These are phyloP conservation scores for Salix arbutifolia DNA, from an alignment of 345 rosid species.

Conservation along the genomic window DNA sequence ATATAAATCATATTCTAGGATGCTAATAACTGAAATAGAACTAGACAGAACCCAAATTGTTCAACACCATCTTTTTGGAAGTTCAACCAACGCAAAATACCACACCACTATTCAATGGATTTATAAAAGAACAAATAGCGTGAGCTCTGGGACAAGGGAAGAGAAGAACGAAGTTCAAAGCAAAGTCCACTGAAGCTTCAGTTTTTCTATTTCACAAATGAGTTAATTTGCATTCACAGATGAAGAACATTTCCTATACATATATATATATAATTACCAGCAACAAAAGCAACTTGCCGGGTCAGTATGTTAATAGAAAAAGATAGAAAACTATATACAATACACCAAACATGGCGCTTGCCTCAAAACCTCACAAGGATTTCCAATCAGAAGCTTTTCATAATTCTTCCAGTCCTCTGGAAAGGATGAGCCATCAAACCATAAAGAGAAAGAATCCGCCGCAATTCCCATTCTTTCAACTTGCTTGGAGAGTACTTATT, in stretches of 20 bases:
- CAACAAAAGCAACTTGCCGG: constrained; percentile 3
- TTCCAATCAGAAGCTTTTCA: neutral
- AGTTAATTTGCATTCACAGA: constrained; percentile 10
- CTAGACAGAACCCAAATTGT: no score
- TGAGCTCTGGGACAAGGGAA: no score
- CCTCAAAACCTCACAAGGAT: neutral
- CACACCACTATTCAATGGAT: neutral
- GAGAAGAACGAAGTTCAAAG: neutral
- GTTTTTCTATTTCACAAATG: constrained; percentile 14
- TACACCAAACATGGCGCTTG: neutral
- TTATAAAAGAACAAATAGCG: neutral
- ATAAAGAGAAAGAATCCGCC: neutral
- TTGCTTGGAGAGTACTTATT: neutral
- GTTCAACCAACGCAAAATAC: neutral
- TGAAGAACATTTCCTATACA: neutral
- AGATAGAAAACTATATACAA: neutral
- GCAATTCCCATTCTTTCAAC: neutral
- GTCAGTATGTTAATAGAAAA: neutral
- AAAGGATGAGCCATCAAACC: constrained; percentile 11
- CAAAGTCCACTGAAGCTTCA: neutral
- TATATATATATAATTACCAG: neutral
- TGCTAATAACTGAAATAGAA: neutral
- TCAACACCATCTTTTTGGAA: neutral
- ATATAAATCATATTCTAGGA: no score
- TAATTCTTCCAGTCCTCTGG: neutral